phyloP scores from a whole-genome alignment of 1,284 basidiomycete genomes.

The Tylopilus orsonianus region DNA sequence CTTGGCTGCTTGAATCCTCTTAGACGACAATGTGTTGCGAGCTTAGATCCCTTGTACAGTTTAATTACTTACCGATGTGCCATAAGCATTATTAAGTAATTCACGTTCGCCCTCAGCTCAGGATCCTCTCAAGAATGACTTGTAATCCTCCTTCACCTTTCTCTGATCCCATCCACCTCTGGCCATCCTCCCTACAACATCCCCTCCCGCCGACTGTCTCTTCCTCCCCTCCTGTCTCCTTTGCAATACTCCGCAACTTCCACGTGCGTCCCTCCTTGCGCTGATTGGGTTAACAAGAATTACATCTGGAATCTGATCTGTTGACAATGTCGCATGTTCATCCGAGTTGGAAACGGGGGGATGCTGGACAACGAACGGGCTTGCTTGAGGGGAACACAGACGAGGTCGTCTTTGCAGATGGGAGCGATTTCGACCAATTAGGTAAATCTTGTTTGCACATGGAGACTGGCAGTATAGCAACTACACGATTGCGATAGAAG shows the following conservation, averaged over 20 bases:
- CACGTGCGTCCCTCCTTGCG: constrained; percentile 91
- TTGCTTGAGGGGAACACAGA: constrained; percentile 83
- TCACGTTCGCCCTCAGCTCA: constrained; percentile 71
- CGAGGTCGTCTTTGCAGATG: constrained; percentile 96
- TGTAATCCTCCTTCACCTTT: constrained; percentile 97
- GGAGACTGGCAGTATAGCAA: too few species aligned
- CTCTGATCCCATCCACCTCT: constrained; percentile 90
- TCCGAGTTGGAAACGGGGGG: constrained; percentile 91
- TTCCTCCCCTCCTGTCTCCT: constrained; percentile 85
- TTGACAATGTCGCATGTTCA: constrained; percentile 75
- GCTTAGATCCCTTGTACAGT: too few species aligned
- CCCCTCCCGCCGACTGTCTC: constrained; percentile 75
- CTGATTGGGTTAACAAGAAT: constrained; percentile 92
- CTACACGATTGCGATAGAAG: too few species aligned
- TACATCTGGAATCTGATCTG: constrained; percentile 82
- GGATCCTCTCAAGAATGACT: constrained; percentile 95
- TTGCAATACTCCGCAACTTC: constrained; percentile 92
- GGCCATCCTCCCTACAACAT: constrained; percentile 83
- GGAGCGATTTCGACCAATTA: constrained; percentile 98
- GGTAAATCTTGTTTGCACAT: too few species aligned
- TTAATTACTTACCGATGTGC: too few species aligned
- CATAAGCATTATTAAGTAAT: too few species aligned
- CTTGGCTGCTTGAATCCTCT: too few species aligned
- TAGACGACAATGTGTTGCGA: too few species aligned
- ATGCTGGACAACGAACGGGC: constrained; percentile 88